Base-by-base conservation (phyloP, 257 asterid genomes). In the Scutellaria barbata region DNA sequence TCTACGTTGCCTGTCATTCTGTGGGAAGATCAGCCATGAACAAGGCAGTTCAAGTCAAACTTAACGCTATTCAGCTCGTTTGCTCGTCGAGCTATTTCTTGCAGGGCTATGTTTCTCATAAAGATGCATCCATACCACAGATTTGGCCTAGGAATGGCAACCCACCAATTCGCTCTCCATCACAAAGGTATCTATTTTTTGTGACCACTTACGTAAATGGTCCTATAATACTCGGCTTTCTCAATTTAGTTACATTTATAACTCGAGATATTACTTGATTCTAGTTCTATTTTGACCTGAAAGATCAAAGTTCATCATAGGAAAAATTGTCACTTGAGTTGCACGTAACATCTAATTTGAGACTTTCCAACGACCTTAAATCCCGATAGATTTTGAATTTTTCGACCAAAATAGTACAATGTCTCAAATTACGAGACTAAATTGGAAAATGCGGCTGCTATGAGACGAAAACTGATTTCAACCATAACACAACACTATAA, bases 1-100 rank as follows among this genome's bases (percentile, higher is more conserved):
- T 94, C 68, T 94, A 94, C 51, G 96, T 94, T 0, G 89, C 95
- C 1, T 94, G 99, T 52, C 98, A 94, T 61, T 94, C 98, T 0
- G 73, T 91, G 4, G 96, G 98, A 53, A 77, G 93, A 61, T 37
- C 93, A 1, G 96, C 99, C 0, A 91, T 85, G 96, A 90, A 80
- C 7, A 87, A 86, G 42, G 92, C 93, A 0, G 83, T 75, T 11
- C 58, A 85, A 18, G 96, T 89, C 10, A 89, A 82, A 48, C 17
- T 88, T 4, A 95, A 95, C 20, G 93, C 96, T 1, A 89, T 95
- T 0, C 99, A 95, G 68, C 85, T 89, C 3, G 99, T 95, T 33
- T 95, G 99, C 62, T 92, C 99, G 7, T 88, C 98, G 2, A 95
- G 96, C 81, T 95, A 92, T 64, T 95, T 86, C 30, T 68, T 95